Conservation (phyloP, 805 yeast genomes). For the Lipomyces spencermartinsiae region DNA sequence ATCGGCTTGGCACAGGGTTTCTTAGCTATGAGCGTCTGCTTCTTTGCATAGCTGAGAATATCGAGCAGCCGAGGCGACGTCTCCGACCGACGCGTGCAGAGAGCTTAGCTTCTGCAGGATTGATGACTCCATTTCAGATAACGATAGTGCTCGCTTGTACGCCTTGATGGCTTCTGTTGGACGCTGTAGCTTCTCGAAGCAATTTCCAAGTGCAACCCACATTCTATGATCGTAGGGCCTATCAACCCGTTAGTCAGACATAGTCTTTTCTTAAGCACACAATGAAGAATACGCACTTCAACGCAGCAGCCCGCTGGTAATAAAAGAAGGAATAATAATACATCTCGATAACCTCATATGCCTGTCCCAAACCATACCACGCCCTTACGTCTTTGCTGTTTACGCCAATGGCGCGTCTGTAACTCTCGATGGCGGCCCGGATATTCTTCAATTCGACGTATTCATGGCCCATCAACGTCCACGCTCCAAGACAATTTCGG, state of each 20-base stretch:
- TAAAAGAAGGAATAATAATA: slow-evolving; percentile 89
- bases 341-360: slow-evolving; percentile 96
- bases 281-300: slow-evolving; percentile 52
- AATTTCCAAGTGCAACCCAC: slow-evolving; percentile 95
- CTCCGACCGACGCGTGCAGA: slow-evolving; percentile 64
- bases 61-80: slow-evolving; percentile 58
- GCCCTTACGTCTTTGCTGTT: slow-evolving; percentile 90
- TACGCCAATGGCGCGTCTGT: slow-evolving; percentile 89
- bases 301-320: slow-evolving; percentile 86
- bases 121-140: slow-evolving; percentile 60
- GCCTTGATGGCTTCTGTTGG: slow-evolving; percentile 76
- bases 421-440: slow-evolving; percentile 96
- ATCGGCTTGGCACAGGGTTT: not conserved
- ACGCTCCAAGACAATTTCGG: slow-evolving; percentile 82
- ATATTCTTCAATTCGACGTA: slow-evolving; percentile 94
- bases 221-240: slow-evolving; percentile 83
- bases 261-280: not conserved
- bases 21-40: slow-evolving; percentile 70
- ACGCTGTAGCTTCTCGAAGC: slow-evolving; percentile 80
- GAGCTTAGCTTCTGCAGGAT: slow-evolving; percentile 72
- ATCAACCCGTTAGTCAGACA: not conserved
- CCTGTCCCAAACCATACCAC: slow-evolving; percentile 99
- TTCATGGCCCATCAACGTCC: slow-evolving; percentile 99
- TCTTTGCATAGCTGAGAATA: slow-evolving; percentile 74
- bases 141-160: slow-evolving; percentile 74